These are phyloP conservation scores for Nepenthes alata DNA, from an alignment of 179 eudicot genomes.

Conservation along the genomic window DNA sequence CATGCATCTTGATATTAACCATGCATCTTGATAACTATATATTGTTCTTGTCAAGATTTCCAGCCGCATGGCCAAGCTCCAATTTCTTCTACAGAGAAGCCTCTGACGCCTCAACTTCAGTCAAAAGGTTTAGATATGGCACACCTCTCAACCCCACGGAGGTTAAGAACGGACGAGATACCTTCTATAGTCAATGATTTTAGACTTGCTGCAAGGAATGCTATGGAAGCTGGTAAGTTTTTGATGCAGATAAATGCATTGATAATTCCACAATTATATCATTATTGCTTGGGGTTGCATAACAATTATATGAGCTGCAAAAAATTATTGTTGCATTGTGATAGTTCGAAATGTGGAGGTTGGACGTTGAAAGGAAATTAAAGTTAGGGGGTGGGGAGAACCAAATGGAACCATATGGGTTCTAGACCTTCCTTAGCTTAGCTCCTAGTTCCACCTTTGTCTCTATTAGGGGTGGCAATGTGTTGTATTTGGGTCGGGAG, in stretches of 20 bases:
- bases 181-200: constrained; percentile 28
- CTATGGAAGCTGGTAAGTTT: constrained; percentile 27
- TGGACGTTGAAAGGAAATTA: too few species aligned
- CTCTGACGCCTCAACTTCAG: constrained; percentile 9
- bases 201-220: constrained; percentile 27
- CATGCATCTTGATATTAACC: too few species aligned
- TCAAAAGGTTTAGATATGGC: constrained; percentile 9
- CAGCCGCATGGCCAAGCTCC: constrained; percentile 33
- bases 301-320: not conserved
- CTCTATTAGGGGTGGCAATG: too few species aligned
- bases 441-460: too few species aligned
- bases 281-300: not conserved
- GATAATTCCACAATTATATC: not conserved
- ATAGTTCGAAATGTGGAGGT: too few species aligned
- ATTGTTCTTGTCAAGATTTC: constrained; percentile 9
- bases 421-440: too few species aligned
- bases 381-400: too few species aligned
- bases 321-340: too few species aligned
- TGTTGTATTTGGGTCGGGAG: too few species aligned
- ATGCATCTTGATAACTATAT: too few species aligned
- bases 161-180: constrained; percentile 24
- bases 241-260: not conserved
- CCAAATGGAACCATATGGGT: too few species aligned
- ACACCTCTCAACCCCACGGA: constrained; percentile 21
- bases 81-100: constrained; percentile 23